Percentiles rank a stretch among this genome's conserved stretches.
Conservation (phyloP, 371 early-diverging fungal species). For the Zychaea mexicana region DNA sequence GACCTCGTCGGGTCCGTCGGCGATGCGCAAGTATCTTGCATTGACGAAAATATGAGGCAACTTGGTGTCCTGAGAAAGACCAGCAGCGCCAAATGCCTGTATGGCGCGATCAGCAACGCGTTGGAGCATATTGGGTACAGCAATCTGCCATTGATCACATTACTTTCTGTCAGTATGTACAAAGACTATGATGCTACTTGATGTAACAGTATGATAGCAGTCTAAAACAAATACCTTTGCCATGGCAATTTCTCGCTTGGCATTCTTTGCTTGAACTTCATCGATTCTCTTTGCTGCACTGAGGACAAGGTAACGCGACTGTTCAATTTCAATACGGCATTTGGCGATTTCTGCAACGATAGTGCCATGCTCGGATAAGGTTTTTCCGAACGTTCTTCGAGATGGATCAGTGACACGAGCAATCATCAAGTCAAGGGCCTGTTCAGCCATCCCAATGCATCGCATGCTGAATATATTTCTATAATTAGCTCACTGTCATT, state of each 20-base stretch:
- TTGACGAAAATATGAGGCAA: constrained; percentile 84
- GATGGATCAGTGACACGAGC: constrained; percentile 77
- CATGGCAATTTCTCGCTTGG: constrained; percentile 91
- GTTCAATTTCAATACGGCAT: constrained; percentile 89
- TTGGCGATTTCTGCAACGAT: constrained; percentile 78
- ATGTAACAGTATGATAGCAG: background rate
- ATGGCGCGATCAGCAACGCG: constrained; percentile 85
- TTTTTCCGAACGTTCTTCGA: constrained; percentile 86
- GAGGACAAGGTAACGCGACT: constrained; percentile 85
- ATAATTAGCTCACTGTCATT: background rate
- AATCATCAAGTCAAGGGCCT: constrained; percentile 84
- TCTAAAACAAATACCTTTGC: constrained; percentile 49
- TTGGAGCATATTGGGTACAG: constrained; percentile 79
- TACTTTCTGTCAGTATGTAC: constrained; percentile 25
- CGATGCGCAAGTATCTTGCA: constrained; percentile 86
- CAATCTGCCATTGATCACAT: constrained; percentile 37
- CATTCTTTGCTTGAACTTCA: constrained; percentile 80
- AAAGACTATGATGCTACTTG: too few species aligned
- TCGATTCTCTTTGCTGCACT: constrained; percentile 92
- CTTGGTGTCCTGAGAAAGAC: constrained; percentile 84
- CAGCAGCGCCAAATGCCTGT: constrained; percentile 90
- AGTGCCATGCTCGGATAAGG: constrained; percentile 80
- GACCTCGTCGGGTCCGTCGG: constrained; percentile 70
- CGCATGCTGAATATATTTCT: constrained; percentile 77
- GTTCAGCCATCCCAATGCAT: constrained; percentile 91